Conservation (phyloP, 23 red algal genomes). For the Gracilaria caudata region DNA sequence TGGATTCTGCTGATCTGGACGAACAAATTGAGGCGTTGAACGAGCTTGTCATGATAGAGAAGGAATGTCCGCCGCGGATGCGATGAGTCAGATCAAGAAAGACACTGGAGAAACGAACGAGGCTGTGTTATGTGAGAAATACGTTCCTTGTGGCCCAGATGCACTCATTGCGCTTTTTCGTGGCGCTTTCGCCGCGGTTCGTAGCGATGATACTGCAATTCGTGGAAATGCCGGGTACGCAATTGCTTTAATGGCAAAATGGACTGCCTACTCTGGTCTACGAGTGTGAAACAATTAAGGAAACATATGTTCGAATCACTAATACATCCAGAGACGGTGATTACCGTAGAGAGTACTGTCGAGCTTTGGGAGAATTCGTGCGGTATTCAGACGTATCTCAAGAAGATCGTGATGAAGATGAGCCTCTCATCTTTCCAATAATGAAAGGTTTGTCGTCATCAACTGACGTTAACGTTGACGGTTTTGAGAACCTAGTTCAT, state of each 20-base stretch:
- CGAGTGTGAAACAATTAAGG: not conserved
- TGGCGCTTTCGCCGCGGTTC: conserved; percentile 37
- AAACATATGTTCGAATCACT: conserved; percentile 18
- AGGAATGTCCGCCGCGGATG: not conserved
- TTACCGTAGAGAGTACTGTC: conserved; percentile 30
- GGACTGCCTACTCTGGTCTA: conserved; percentile 6
- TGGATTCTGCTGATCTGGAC: conserved; percentile 58
- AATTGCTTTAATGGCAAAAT: conserved; percentile 46
- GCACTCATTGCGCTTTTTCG: conserved; percentile 28
- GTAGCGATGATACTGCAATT: conserved; percentile 55
- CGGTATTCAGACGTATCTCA: not conserved
- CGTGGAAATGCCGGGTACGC: conserved; percentile 62
- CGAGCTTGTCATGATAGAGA: conserved; percentile 3
- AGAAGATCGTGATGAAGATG: not conserved
- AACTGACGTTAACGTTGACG: conserved; percentile 49
- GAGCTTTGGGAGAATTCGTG: conserved; percentile 45
- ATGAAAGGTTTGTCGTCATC: conserved; percentile 27
- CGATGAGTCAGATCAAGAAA: not conserved
- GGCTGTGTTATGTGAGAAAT: not conserved
- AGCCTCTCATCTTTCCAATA: conserved; percentile 10
- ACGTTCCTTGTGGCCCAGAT: conserved; percentile 18
- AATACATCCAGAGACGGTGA: conserved; percentile 26
- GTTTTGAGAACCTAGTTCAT: conserved; percentile 78
- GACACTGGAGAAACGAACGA: not conserved
- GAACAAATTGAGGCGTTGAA: conserved; percentile 45